phyloP scores from a whole-genome alignment of 495 filamentous ascomycete genomes.

The Thermothielavioides terrestris region DNA sequence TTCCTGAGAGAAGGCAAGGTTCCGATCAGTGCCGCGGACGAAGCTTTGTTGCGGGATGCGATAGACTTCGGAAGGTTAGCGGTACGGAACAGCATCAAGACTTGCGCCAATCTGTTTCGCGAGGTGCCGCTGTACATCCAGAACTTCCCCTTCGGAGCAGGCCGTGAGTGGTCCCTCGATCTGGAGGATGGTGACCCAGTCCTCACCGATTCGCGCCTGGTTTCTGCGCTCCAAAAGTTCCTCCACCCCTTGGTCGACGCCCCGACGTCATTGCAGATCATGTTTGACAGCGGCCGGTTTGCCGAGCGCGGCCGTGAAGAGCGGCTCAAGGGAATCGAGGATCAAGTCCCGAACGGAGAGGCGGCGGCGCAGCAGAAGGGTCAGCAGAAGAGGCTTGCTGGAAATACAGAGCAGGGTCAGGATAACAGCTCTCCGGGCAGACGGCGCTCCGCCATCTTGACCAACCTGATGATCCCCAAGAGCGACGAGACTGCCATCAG shows the following conservation, averaged over 20 bases:
- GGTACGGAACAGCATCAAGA: slow-evolving; percentile 52
- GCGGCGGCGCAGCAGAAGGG: background rate
- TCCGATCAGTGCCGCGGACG: slow-evolving; percentile 50
- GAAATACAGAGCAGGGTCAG: slow-evolving; percentile 29
- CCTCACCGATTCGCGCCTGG: slow-evolving; percentile 33
- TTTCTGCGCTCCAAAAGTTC: slow-evolving; percentile 32
- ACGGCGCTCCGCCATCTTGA: slow-evolving; percentile 19
- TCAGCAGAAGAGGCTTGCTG: slow-evolving; percentile 23
- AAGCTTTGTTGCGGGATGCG: slow-evolving; percentile 49
- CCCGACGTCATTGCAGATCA: slow-evolving; percentile 24
- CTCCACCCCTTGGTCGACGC: slow-evolving; percentile 32
- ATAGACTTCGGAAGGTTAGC: slow-evolving; percentile 54
- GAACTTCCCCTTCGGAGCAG: slow-evolving; percentile 47
- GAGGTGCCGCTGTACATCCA: slow-evolving; percentile 70
- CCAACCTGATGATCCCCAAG: slow-evolving; percentile 3
- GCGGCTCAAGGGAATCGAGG: slow-evolving; percentile 20
- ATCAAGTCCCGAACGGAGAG: background rate
- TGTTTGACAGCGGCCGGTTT: slow-evolving; percentile 32
- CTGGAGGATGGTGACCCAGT: slow-evolving; percentile 26
- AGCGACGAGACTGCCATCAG: background rate
- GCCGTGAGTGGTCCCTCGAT: slow-evolving; percentile 57
- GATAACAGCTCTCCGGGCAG: slow-evolving; percentile 21
- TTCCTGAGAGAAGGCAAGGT: slow-evolving; percentile 51
- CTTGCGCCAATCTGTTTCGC: slow-evolving; percentile 55
- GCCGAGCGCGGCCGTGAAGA: slow-evolving; percentile 26